Evolutionary conservation across 371 early-diverging fungal species (phyloP).

Genomic region (Mycotypha africana): DNA sequence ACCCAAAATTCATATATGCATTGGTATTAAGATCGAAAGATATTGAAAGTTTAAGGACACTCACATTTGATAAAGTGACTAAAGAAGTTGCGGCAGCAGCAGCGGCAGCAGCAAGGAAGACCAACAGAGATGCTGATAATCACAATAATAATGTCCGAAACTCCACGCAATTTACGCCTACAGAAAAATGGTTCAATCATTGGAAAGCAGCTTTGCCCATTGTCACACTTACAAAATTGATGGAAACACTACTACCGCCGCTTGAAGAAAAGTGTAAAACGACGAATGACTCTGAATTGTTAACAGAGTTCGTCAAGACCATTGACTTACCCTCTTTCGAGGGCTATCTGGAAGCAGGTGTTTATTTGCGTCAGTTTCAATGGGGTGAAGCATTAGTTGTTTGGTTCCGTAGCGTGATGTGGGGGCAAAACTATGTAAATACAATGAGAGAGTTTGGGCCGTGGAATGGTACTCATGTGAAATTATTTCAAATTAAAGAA

Average conservation of each 20-base stretch:
- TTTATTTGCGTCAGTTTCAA: slow-evolving; percentile 44
- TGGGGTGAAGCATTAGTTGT: slow-evolving; percentile 58
- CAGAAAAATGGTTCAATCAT: slow-evolving; percentile 17
- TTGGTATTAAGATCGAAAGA: slow-evolving; percentile 64
- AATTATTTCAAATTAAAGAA: slow-evolving; percentile 53
- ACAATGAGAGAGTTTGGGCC: slow-evolving; percentile 48
- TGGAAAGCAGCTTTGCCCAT: slow-evolving; percentile 70
- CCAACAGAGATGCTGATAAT: not conserved
- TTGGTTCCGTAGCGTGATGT: slow-evolving; percentile 64
- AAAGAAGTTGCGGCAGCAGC: slow-evolving; percentile 50
- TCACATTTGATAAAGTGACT: slow-evolving; percentile 52
- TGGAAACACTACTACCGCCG: slow-evolving; percentile 55
- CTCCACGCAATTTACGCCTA: slow-evolving; percentile 9
- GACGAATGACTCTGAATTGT: slow-evolving; percentile 5
- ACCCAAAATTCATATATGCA: slow-evolving; percentile 74
- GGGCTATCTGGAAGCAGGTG: slow-evolving; percentile 4
- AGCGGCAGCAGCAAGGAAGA: slow-evolving; percentile 28
- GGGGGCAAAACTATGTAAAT: slow-evolving; percentile 60
- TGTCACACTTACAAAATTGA: slow-evolving; percentile 49
- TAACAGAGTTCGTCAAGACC: slow-evolving; percentile 5
- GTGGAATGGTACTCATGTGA: slow-evolving; percentile 63
- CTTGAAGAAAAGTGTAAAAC: slow-evolving; percentile 48
- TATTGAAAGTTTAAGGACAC: slow-evolving; percentile 55
- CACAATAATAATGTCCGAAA: too few relatives aligned
- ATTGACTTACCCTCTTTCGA: not conserved